Evolutionary conservation across 306 rosid genomes (phyloP).

Genomic region (Cucurbita pepo): DNA sequence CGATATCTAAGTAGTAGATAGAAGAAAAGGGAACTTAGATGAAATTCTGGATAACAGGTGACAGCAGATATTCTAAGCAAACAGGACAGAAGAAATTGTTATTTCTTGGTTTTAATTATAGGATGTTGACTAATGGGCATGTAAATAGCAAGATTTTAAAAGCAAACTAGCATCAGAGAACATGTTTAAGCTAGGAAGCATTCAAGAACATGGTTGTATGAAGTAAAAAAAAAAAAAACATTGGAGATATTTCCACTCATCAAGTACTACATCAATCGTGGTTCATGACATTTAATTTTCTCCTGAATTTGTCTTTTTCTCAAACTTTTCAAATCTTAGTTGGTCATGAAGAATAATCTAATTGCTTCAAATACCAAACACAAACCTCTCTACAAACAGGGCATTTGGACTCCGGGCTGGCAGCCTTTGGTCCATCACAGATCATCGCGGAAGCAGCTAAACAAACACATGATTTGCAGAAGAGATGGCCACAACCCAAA

Average conservation of each 20-base stretch:
- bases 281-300: background rate
- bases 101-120: background rate
- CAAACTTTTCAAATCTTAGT: background rate
- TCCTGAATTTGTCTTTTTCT: background rate
- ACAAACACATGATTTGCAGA: conserved; percentile 90
- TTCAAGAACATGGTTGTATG: background rate
- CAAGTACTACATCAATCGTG: background rate
- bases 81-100: background rate
- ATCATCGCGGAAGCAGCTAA: conserved; percentile 70
- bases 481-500: conserved; percentile 78
- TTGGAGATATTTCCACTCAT: background rate
- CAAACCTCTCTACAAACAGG: conserved; percentile 93
- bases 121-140: background rate
- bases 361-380: background rate
- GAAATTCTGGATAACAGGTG: background rate
- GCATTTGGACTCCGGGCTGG: conserved; percentile 46
- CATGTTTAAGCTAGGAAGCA: background rate
- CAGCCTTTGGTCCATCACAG: conserved; percentile 65
- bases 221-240: background rate
- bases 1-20: background rate
- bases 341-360: background rate
- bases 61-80: background rate
- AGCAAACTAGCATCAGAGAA: background rate
- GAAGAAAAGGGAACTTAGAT: background rate
- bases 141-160: background rate